A percentile compares a stretch with the other conserved stretches of the same genome.
Evolutionary conservation across 2,329 filamentous ascomycete species (phyloP).

Genomic region (Diatrype stigma): DNA sequence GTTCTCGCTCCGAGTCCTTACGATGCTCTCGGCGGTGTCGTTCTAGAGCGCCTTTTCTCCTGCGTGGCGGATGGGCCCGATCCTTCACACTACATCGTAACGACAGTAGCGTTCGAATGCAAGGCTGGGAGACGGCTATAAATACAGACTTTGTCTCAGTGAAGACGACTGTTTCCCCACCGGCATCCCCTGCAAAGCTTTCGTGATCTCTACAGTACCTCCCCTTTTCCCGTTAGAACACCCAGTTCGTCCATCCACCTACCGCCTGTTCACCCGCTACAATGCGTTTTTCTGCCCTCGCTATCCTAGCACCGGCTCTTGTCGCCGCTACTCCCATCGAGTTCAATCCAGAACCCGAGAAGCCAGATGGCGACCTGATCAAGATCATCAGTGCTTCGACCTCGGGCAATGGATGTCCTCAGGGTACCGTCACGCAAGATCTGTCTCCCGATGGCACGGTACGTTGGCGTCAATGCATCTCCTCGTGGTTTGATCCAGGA

Average conservation of each 20-base stretch:
- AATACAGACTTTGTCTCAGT: not conserved
- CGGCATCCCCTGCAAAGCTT: not conserved
- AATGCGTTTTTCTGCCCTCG: not conserved
- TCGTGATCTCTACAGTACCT: too few relatives aligned
- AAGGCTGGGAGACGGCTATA: not conserved
- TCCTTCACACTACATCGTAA: not conserved
- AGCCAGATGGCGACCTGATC: slow-evolving; percentile 32
- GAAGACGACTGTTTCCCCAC: not conserved
- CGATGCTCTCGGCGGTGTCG: slow-evolving; percentile 14
- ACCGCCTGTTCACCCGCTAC: not conserved
- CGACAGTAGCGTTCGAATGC: not conserved
- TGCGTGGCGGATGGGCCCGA: not conserved
- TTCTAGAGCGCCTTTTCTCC: not conserved
- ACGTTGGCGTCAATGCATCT: slow-evolving; percentile 6
- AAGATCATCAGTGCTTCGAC: slow-evolving; percentile 36
- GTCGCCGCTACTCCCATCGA: slow-evolving; percentile 33
- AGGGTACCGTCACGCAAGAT: slow-evolving; percentile 37
- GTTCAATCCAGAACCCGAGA: slow-evolving; percentile 27
- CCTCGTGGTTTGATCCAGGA: not conserved
- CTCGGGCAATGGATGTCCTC: slow-evolving; percentile 42
- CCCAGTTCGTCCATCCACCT: not conserved
- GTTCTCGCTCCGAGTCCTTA: slow-evolving; percentile 1
- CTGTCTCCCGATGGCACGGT: slow-evolving; percentile 40
- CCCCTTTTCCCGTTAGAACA: too few relatives aligned
- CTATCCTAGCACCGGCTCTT: slow-evolving; percentile 31